Evolutionary conservation across 805 yeast species (phyloP).

Genomic region (Vanderwaltozyma verrucispora): DNA sequence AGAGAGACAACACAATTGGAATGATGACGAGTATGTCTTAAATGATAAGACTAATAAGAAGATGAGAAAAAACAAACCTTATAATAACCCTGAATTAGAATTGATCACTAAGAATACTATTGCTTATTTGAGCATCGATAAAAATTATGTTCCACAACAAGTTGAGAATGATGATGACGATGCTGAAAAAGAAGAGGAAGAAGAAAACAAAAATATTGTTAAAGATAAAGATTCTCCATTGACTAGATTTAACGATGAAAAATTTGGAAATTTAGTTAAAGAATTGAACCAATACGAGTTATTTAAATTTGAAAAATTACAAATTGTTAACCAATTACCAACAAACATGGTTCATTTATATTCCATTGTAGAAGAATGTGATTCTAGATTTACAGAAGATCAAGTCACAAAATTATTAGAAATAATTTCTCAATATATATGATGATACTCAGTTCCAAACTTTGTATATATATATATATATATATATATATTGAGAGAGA

Average conservation of each 20-base stretch:
- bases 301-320: slow-evolving; percentile 76
- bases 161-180: slow-evolving; percentile 9
- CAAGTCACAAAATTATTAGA: slow-evolving; percentile 49
- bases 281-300: slow-evolving; percentile 36
- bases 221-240: slow-evolving; percentile 17
- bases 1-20: slow-evolving; percentile 31
- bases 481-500: too few relatives aligned
- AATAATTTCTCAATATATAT: slow-evolving; percentile 36
- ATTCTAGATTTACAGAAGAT: slow-evolving; percentile 65
- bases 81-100: slow-evolving; percentile 30
- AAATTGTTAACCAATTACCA: slow-evolving; percentile 75
- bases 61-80: slow-evolving; percentile 20
- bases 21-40: slow-evolving; percentile 8
- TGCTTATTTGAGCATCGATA: slow-evolving; percentile 16
- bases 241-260: slow-evolving; percentile 20
- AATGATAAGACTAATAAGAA: slow-evolving; percentile 11
- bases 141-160: slow-evolving; percentile 12
- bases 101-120: slow-evolving; percentile 27
- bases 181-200: slow-evolving; percentile 9
- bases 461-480: too few relatives aligned
- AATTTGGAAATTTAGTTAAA: slow-evolving; percentile 23
- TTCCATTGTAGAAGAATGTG: slow-evolving; percentile 86
- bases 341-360: slow-evolving; percentile 67
- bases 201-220: slow-evolving; percentile 9
- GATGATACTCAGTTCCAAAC: not conserved